Evolutionary conservation across 495 filamentous ascomycete genomes (phyloP), one percentile per base, ranked within the genome.

Genomic region (Mytilinidion resinicola): DNA sequence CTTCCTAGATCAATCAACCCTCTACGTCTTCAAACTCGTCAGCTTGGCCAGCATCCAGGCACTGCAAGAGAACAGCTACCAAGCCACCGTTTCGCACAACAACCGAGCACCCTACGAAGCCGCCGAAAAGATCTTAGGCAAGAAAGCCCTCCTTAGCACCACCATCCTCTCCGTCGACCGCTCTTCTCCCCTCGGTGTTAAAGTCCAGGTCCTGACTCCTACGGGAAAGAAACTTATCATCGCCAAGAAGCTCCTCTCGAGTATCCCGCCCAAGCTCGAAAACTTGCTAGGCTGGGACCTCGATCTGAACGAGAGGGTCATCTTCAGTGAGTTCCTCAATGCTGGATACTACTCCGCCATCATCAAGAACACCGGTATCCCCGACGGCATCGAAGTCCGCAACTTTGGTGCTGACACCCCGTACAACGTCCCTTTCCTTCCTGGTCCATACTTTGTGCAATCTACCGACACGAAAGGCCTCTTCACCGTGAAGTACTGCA

Each of bases 161-260:
- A 65, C 64, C 12, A 71, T 78, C 19, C 39, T 62, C 0, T 38
- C 60, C 1, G 68, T 70, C 1, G 46, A 67, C 25, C 69, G 75
- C 3, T 61, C 62, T 39, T 61, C 62, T 39, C 1, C 53, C 1
- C 49, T 35, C 11, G 19, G 25, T 11, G 68, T 75, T 7, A 54
- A 64, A 19, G 35, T 78, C 8, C 10, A 61, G 4, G 66, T 78
- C 6, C 53, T 69, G 47, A 74, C 72, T 0, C 64, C 70, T 0
- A 48, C 61, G 9, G 76, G 74, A 1, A 21, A 9, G 0, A 67
- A 69, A 53, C 63, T 68, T 20, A 71, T 81, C 53, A 57, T 64
- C 42, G 76, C 76, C 4, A 72, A 68, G 19, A 74, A 78, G 58
- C 61, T 81, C 3, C 55, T 82, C 39, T 61, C 76, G 17, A 65